phyloP scores from a whole-genome alignment of 805 yeast species.

The Zygosaccharomyces bisporus region DNA sequence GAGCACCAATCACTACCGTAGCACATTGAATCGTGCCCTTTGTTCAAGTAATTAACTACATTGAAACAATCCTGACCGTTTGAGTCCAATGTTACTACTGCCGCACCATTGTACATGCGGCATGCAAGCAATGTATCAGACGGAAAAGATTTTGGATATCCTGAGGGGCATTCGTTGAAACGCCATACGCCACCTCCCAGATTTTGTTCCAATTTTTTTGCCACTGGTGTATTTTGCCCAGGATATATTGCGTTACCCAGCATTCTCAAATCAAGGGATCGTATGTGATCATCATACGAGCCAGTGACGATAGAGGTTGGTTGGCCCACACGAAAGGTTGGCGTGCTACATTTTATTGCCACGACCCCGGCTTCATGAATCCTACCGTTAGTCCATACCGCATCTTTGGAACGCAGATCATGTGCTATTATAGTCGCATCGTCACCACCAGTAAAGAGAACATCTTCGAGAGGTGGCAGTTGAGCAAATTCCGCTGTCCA shows the following conservation, averaged over 20 bases:
- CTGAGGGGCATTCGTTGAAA: slow-evolving; percentile 56
- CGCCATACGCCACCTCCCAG: slow-evolving; percentile 97
- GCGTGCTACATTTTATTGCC: slow-evolving; percentile 53
- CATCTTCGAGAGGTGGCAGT: slow-evolving; percentile 46
- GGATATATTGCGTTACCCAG: slow-evolving; percentile 40
- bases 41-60: slow-evolving; percentile 41
- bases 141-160: slow-evolving; percentile 1
- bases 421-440: slow-evolving; percentile 73
- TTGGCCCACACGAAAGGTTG: slow-evolving; percentile 22
- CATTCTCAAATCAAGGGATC: slow-evolving; percentile 65
- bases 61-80: slow-evolving; percentile 36
- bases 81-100: slow-evolving; percentile 46
- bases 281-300: slow-evolving; percentile 79
- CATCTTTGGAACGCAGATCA: slow-evolving; percentile 48
- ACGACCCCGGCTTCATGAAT: slow-evolving; percentile 91
- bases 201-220: slow-evolving; percentile 40
- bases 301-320: slow-evolving; percentile 58
- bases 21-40: slow-evolving; percentile 86
- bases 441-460: slow-evolving; percentile 87
- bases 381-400: slow-evolving; percentile 40
- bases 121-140: slow-evolving; percentile 61
- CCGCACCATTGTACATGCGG: slow-evolving; percentile 95
- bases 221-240: slow-evolving; percentile 51
- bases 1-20: slow-evolving; percentile 89
- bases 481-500: slow-evolving; percentile 82